Base-by-base conservation (phyloP, 2,329 filamentous ascomycete genomes). In the Chaetomiaceae sp. region DNA sequence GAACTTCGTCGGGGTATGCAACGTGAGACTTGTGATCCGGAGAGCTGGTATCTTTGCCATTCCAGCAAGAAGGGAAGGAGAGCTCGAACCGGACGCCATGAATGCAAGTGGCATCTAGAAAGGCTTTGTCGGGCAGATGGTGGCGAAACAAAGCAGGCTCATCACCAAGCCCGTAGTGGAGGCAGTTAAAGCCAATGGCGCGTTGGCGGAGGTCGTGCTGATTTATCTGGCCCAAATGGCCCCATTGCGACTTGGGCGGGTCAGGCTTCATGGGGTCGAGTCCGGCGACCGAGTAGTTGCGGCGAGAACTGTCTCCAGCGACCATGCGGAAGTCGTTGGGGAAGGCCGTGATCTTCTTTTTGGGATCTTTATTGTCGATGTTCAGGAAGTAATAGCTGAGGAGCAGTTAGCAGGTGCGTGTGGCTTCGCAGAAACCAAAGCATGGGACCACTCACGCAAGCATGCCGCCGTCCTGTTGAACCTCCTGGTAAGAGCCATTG, bases 111-210 rank as follows among this genome's bases (percentile, higher is more conserved):
- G 77, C 78, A 65, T 96, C 90, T 32, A 96, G 76, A 66, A 82
- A 95, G 0, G 72, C 71, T 77, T 95, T 95, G 63, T 86, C 80
- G 0, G 92, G 91, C 62, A 96, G 64, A 66, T 81, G 84, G 69
- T 96, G 91, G 60, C 91, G 89, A 69, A 83, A 87, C 32, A 95
- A 78, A 13, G 90, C 87, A 1, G 79, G 78, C 69, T 96, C 90
- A 2, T 87, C 75, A 0, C 69, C 63, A 21, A 70, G 74, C 29
- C 62, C 64, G 67, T 96, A 96, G 80, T 97, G 85, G 56, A 99
- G 73, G 71, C 94, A 97, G 77, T 97, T 97, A 80, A 96, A 96
- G 3, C 94, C 92, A 25, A 96, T 63, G 9, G 91, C 89, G 57
- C 91, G 90, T 74, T 95, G 87, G 46, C 73, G 74, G 33, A 96